Conservation (phyloP, 2,329 filamentous ascomycete species). For the Neoascochyta sp. region DNA sequence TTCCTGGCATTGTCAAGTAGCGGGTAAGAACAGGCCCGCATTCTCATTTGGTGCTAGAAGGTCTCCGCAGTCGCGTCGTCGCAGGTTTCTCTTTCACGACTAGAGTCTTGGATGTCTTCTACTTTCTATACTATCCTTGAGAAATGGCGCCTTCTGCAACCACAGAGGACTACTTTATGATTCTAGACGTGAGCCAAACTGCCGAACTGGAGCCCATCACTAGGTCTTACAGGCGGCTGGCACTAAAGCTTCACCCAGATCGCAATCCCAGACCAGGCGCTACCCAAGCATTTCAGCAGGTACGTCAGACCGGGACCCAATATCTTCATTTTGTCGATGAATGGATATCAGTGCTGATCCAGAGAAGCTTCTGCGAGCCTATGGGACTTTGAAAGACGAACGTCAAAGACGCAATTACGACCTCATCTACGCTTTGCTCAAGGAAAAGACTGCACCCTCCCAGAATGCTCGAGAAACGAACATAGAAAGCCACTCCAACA, state of each 20-base stretch:
- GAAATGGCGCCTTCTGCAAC: slow-evolving; percentile 25
- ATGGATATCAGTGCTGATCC: slow-evolving; percentile 12
- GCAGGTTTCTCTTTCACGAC: too few species aligned
- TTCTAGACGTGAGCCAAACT: slow-evolving; percentile 30
- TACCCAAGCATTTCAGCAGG: slow-evolving; percentile 36
- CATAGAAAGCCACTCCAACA: slow-evolving; percentile 6
- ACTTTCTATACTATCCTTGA: too few species aligned
- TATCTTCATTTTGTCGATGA: slow-evolving; percentile 12
- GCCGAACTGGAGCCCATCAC: slow-evolving; percentile 25
- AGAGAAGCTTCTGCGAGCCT: slow-evolving; percentile 32
- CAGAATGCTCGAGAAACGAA: slow-evolving; percentile 1
- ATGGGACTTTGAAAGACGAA: slow-evolving; percentile 38
- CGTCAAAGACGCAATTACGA: slow-evolving; percentile 33
- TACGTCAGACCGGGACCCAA: slow-evolving; percentile 15
- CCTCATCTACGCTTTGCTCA: slow-evolving; percentile 28
- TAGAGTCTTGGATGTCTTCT: too few species aligned
- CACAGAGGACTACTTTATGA: slow-evolving; percentile 35
- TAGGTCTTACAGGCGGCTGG: slow-evolving; percentile 34
- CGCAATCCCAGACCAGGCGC: slow-evolving; percentile 26
- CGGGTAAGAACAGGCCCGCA: too few species aligned
- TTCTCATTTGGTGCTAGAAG: too few species aligned
- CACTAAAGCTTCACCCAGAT: slow-evolving; percentile 39
- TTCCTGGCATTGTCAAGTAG: too few species aligned
- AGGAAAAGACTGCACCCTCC: slow-evolving; percentile 4
- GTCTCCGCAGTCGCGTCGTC: too few species aligned